These are phyloP conservation scores for Bidens hawaiensis DNA, from an alignment of 140 eudicot genomes.

Conservation along the genomic window DNA sequence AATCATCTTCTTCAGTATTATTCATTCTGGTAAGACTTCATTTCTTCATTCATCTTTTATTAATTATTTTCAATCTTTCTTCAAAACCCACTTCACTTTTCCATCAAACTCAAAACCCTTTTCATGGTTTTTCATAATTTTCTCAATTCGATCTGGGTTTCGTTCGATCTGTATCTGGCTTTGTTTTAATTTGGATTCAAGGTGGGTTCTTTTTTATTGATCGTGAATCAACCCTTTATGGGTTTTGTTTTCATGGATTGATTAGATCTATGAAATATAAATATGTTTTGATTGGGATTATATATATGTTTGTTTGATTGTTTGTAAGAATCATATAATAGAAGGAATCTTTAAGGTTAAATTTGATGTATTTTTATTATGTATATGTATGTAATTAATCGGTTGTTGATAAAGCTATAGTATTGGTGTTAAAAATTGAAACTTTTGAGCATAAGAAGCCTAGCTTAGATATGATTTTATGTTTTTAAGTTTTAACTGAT, in stretches of 20 bases:
- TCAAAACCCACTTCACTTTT: background rate
- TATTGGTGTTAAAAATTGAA: background rate
- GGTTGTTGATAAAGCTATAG: background rate
- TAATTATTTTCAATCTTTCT: background rate
- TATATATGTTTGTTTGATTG: background rate
- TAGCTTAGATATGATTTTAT: background rate
- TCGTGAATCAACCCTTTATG: background rate
- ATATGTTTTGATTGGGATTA: background rate
- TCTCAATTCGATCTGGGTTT: conserved; percentile 17
- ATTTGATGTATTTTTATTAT: conserved; percentile 1
- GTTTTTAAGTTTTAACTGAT: background rate
- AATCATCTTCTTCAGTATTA: too few species aligned
- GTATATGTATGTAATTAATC: background rate
- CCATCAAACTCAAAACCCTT: conserved; percentile 9
- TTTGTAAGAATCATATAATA: too few species aligned
- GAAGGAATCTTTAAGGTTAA: background rate
- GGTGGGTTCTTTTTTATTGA: background rate
- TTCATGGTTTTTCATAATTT: conserved; percentile 18
- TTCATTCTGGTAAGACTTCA: conserved; percentile 10
- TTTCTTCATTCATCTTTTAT: too few species aligned
- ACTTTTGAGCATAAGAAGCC: background rate
- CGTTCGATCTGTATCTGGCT: conserved; percentile 6
- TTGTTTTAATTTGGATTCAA: background rate
- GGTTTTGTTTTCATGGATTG: conserved; percentile 13
- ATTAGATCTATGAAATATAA: conserved; percentile 27